A percentile compares a stretch with the other conserved stretches of the same genome.
Conservation (phyloP, 208 protist species). For the Leishmania arabica region DNA sequence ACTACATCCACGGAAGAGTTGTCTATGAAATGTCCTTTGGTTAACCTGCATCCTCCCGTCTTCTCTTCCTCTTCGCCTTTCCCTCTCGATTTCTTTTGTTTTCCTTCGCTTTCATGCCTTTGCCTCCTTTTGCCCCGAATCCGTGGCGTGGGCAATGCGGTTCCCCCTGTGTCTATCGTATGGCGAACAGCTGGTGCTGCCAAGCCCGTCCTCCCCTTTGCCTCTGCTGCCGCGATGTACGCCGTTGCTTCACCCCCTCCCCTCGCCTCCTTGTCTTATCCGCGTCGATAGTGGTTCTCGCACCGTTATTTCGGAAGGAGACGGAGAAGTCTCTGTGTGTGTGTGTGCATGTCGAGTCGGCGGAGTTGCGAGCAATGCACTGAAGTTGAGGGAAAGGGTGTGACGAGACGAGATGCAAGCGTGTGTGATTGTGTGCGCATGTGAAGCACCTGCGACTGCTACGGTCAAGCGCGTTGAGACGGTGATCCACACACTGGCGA, state of each 20-base stretch:
- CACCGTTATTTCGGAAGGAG: background rate
- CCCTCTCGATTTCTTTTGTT: background rate
- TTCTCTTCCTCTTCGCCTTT: background rate
- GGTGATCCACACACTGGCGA: background rate
- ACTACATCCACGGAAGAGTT: background rate
- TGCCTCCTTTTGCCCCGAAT: background rate
- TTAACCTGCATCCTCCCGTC: background rate
- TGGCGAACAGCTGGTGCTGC: too few relatives aligned
- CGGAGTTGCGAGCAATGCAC: background rate
- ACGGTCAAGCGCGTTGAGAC: background rate
- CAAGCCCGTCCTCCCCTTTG: background rate
- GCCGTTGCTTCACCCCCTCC: background rate
- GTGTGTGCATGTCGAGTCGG: background rate
- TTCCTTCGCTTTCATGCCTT: background rate
- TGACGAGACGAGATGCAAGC: background rate
- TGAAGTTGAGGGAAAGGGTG: background rate
- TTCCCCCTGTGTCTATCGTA: background rate
- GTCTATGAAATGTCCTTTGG: background rate
- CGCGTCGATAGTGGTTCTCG: background rate
- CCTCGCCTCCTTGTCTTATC: background rate
- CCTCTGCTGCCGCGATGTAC: background rate
- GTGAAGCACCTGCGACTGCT: background rate
- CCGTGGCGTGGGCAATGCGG: background rate
- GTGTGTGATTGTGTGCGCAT: background rate
- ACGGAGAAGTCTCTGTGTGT: background rate